Percentiles rank a stretch among this genome's conserved stretches.
Conservation (phyloP, 140 eudicot genomes). For the Senecio squalidus region DNA sequence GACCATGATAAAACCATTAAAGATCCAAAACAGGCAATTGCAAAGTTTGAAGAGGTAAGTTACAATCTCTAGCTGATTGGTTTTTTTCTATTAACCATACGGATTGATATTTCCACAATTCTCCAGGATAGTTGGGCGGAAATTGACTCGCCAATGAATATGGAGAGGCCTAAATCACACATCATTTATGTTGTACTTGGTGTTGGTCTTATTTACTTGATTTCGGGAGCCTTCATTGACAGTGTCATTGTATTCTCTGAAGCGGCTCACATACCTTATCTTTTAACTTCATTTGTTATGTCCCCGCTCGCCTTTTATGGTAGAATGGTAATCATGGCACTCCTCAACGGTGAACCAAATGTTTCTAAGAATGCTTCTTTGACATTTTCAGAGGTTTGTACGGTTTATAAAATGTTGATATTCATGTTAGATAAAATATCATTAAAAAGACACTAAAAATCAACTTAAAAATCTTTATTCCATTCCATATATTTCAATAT, state of each 20-base stretch:
- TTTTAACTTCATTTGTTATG: constrained; percentile 18
- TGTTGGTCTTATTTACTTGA: neutral
- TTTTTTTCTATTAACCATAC: no score
- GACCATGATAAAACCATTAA: neutral
- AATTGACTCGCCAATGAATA: neutral
- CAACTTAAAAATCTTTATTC: neutral
- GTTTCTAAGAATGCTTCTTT: constrained; percentile 10
- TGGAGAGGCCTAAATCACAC: neutral
- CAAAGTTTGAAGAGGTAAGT: constrained; percentile 13
- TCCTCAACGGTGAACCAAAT: neutral
- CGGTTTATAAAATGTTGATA: neutral
- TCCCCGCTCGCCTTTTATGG: constrained; percentile 3
- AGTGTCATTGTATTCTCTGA: constrained; percentile 17
- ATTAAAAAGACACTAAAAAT: no score
- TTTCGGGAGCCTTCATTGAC: constrained; percentile 13
- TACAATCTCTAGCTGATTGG: no score
- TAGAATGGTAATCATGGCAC: constrained; percentile 1
- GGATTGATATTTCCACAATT: neutral
- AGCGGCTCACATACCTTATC: constrained; percentile 13
- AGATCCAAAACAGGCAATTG: constrained; percentile 5
- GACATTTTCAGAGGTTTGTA: constrained; percentile 14
- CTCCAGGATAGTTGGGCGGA: constrained; percentile 15
- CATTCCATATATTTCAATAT: neutral
- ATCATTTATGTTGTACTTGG: constrained; percentile 12
- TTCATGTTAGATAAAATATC: no score